These are phyloP conservation scores for Fusarium ambrosium DNA, from an alignment of 2,329 filamentous ascomycete species.

Conservation along the genomic window DNA sequence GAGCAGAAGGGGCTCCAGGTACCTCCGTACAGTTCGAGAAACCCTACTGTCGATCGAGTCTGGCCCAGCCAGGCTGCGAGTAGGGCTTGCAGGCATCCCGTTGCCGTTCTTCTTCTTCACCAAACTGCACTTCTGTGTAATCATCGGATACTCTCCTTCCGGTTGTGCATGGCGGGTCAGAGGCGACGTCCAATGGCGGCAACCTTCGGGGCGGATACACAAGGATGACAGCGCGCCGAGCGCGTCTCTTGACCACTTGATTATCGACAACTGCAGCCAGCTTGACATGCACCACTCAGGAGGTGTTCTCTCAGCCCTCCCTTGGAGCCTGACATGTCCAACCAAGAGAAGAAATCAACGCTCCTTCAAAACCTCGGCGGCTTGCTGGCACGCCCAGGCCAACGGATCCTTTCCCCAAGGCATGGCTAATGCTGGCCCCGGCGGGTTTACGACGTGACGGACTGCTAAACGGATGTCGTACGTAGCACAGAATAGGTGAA, in stretches of 20 bases:
- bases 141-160: constrained; percentile 23
- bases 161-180: constrained; percentile 32
- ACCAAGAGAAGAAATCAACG: constrained; percentile 1
- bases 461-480: constrained; percentile 18
- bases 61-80: constrained; percentile 20
- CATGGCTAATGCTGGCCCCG: constrained; percentile 28
- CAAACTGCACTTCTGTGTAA: constrained; percentile 15
- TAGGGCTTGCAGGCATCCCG: constrained; percentile 18
- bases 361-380: constrained; percentile 15
- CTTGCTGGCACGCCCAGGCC: constrained; percentile 37
- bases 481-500: constrained; percentile 7
- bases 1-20: not conserved
- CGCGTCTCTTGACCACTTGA: constrained; percentile 42
- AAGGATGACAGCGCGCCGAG: constrained; percentile 39
- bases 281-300: constrained; percentile 39
- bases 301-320: constrained; percentile 22
- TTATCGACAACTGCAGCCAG: constrained; percentile 35
- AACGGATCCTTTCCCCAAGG: constrained; percentile 37
- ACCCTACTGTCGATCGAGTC: constrained; percentile 44
- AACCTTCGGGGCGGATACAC: constrained; percentile 25
- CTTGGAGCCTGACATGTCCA: constrained; percentile 22
- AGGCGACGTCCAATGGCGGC: constrained; percentile 35
- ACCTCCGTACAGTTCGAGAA: constrained; percentile 20
- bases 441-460: constrained; percentile 42
- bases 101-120: constrained; percentile 12